Conservation (phyloP, 139 green algal genomes). For the Chlorella sp. region DNA sequence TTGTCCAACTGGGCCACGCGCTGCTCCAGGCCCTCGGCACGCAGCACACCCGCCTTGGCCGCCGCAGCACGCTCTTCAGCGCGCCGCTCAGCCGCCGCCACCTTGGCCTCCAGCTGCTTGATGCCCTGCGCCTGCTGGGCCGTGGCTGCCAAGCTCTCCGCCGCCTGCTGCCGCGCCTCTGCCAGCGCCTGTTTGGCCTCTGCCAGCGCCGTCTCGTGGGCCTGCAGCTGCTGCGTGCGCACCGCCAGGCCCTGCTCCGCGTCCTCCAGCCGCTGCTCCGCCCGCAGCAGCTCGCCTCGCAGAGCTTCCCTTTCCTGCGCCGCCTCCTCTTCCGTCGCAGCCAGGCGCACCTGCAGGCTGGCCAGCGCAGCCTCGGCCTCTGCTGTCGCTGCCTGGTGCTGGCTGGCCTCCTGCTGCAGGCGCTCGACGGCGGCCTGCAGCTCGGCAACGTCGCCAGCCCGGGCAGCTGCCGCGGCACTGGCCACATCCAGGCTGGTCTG, state of each 20-base stretch:
- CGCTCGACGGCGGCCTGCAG: neutral
- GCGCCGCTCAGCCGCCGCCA: neutral
- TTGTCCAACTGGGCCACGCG: neutral
- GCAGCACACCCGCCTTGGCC: constrained; percentile 12
- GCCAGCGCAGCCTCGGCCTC: neutral
- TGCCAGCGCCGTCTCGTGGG: neutral
- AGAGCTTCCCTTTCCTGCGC: neutral
- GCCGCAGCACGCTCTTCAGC: constrained; percentile 19
- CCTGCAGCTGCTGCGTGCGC: constrained; percentile 27
- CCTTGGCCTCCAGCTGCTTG: neutral
- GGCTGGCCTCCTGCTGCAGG: neutral
- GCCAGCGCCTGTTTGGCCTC: neutral
- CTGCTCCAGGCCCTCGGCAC: neutral
- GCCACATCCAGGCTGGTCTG: neutral
- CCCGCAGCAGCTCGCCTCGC: neutral
- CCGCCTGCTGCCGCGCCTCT: neutral
- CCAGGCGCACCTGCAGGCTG: neutral
- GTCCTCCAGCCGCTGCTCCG: constrained; percentile 17
- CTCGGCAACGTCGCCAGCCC: neutral
- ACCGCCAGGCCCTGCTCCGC: constrained; percentile 16
- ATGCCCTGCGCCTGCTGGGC: neutral
- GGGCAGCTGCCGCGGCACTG: neutral
- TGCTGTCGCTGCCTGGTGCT: neutral
- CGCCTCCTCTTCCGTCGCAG: neutral
- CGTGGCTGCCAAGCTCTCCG: neutral